These are phyloP conservation scores for Tetracentron sinense DNA, from an alignment of 164 flowering plant genomes.

Conservation along the genomic window DNA sequence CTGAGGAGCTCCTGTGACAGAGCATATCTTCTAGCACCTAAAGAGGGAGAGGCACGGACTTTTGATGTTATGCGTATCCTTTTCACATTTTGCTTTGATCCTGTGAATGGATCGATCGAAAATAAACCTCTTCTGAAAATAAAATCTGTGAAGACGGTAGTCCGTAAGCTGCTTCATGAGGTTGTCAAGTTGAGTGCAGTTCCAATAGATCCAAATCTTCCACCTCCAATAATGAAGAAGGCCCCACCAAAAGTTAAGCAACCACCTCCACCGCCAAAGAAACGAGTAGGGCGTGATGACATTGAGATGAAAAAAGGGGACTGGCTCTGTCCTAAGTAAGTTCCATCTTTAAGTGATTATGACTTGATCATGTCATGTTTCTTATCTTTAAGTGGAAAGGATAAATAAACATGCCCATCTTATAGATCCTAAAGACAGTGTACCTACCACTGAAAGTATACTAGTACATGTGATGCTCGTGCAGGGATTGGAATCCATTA, in stretches of 20 bases:
- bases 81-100: constrained; percentile 79
- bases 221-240: constrained; percentile 80
- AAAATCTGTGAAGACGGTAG: constrained; percentile 73
- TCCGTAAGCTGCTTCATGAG: constrained; percentile 85
- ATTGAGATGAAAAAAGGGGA: constrained; percentile 99
- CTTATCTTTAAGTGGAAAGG: not conserved
- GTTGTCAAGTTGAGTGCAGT: constrained; percentile 88
- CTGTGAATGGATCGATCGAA: constrained; percentile 50
- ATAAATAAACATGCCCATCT: not conserved
- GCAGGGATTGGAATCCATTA: not conserved
- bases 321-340: constrained; percentile 97
- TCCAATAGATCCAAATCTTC: constrained; percentile 96
- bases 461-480: too few species aligned
- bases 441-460: too few species aligned
- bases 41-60: constrained; percentile 95
- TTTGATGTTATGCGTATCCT: constrained; percentile 81
- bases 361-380: not conserved
- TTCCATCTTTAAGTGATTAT: constrained; percentile 7
- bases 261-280: constrained; percentile 94
- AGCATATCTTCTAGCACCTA: constrained; percentile 74
- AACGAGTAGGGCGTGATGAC: constrained; percentile 90
- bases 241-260: constrained; percentile 97
- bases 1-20: constrained; percentile 77
- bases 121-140: constrained; percentile 66
- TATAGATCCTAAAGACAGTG: not conserved